Base-by-base conservation (phyloP, 1,139 yeast species). In the Pichia sp. region DNA sequence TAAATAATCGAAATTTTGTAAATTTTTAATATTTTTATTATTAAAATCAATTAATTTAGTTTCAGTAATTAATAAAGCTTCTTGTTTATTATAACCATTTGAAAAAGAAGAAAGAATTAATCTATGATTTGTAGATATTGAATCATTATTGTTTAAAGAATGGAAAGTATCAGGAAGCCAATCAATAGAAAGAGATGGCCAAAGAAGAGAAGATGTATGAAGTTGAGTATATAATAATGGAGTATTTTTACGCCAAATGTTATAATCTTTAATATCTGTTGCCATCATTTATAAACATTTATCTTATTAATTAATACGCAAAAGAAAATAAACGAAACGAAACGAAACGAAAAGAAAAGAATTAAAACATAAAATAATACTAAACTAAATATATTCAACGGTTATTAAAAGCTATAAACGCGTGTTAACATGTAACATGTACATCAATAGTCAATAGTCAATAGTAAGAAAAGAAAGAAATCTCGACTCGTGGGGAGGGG, bases 171-270 rank as follows among this genome's bases (percentile, higher is more conserved):
- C 83, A 1, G 83, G 83, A 48, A 78, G 73, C 68, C 78, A 78
- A 55, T 75, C 79, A 2, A 76, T 72, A 3, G 79, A 66, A 42
- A 77, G 60, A 1, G 80, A 74, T 1, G 83, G 83, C 83, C 83
- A 78, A 34, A 75, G 56, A 18, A 76, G 62, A 2, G 81, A 64
- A 40, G 71, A 67, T 5, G 83, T 78, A 36, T 71, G 69, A 10
- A 78, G 53, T 53, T 74, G 76, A 53, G 74, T 78, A 58, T 78
- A 78, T 25, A 77, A 61, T 45, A 69, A 68, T 1, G 81, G 81
- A 0, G 79, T 61, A 56, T 78, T 78, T 56, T 78, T 78, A 67
- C 78, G 78, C 82, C 82, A 78, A 26, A 69, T 29, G 7, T 43
- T 8, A 35, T 50, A 50, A 18, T 39, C 45, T 40, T 30, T 39